Percentiles rank a stretch among this genome's conserved stretches.
These are phyloP conservation scores for Puccinia coronata DNA, from an alignment of 1,284 basidiomycete species.

Conservation along the genomic window DNA sequence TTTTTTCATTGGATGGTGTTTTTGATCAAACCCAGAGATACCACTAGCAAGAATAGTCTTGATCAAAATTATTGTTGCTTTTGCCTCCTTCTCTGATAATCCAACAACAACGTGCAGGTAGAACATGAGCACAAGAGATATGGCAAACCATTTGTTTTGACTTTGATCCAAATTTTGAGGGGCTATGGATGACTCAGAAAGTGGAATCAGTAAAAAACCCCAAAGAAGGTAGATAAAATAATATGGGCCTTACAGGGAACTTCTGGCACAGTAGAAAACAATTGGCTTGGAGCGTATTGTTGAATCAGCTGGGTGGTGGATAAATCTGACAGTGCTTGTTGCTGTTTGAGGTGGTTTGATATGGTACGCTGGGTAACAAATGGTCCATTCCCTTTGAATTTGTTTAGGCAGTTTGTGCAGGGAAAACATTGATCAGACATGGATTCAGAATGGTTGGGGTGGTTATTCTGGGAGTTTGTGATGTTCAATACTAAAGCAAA, in stretches of 20 bases:
- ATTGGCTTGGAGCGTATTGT: background rate
- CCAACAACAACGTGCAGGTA: slow-evolving; percentile 8
- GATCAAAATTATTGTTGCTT: background rate
- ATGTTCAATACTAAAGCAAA: background rate
- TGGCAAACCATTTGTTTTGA: background rate
- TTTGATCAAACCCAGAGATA: background rate
- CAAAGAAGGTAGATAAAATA: background rate
- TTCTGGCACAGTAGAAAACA: background rate
- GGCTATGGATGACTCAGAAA: background rate
- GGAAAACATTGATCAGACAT: slow-evolving; percentile 12
- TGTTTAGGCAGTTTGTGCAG: slow-evolving; percentile 3
- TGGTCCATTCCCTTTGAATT: slow-evolving; percentile 7
- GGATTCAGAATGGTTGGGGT: too few relatives aligned
- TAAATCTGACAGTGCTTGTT: background rate
- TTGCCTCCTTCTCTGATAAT: slow-evolving; percentile 1
- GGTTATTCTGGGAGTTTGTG: background rate
- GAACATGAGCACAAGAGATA: background rate
- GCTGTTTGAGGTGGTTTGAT: background rate
- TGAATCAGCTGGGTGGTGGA: background rate
- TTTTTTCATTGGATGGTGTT: background rate
- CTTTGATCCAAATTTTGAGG: background rate
- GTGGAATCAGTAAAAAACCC: background rate
- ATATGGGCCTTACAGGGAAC: background rate
- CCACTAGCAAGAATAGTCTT: background rate
- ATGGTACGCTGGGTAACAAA: slow-evolving; percentile 2